A percentile compares a stretch with the other conserved stretches of the same genome.
Conservation (phyloP, 2,329 filamentous ascomycete species). For the Periglandula ipomoeae region DNA sequence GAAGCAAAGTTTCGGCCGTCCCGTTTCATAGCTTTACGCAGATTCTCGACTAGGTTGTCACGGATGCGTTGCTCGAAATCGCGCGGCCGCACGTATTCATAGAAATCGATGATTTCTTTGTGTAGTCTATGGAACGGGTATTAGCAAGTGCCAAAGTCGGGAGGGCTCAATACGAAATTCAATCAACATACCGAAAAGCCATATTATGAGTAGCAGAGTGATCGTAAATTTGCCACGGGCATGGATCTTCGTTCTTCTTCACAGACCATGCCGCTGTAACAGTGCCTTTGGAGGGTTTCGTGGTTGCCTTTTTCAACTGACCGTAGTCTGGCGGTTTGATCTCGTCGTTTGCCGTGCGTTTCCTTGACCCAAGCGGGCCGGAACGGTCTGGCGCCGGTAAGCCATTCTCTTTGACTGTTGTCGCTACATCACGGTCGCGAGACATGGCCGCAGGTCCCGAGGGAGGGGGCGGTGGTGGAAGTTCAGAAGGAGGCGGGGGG, state of each 20-base stretch:
- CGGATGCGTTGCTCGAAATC: conserved; percentile 71
- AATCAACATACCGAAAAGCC: conserved; percentile 44
- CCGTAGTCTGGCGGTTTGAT: conserved; percentile 50
- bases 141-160: background rate
- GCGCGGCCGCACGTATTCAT: conserved; percentile 70
- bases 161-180: background rate
- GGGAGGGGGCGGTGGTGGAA: conserved; percentile 9
- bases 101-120: conserved; percentile 85
- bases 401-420: conserved; percentile 12
- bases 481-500: conserved; percentile 14
- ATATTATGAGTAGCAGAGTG: conserved; percentile 44
- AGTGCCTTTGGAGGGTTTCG: conserved; percentile 38
- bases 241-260: conserved; percentile 30
- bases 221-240: conserved; percentile 55
- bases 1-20: conserved; percentile 42
- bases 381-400: conserved; percentile 20
- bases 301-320: conserved; percentile 40
- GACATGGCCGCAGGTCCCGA: background rate
- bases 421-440: background rate
- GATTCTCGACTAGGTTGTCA: conserved; percentile 58
- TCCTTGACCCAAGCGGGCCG: conserved; percentile 53
- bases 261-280: conserved; percentile 45
- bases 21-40: conserved; percentile 50
- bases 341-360: conserved; percentile 64
- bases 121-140: conserved; percentile 52